Conservation (phyloP, 148 eudicot genomes). For the Rhododendron kiyosumense region DNA sequence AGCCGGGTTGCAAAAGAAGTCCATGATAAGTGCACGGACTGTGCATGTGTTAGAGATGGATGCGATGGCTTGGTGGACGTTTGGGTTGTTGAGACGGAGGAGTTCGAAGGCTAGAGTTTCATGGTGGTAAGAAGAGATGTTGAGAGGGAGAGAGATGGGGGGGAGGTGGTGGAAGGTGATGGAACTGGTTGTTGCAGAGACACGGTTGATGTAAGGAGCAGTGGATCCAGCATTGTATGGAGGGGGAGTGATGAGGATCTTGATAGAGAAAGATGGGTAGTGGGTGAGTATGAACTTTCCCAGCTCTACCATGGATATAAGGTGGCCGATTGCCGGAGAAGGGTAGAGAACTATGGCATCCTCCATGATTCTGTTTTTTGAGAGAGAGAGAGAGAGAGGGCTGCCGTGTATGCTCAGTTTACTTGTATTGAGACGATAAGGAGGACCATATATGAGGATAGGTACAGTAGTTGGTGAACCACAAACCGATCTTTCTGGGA, state of each 20-base stretch:
- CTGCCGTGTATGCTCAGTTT: background rate
- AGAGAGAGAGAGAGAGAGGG: background rate
- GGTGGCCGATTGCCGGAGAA: slow-evolving; percentile 53
- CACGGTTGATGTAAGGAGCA: slow-evolving; percentile 27
- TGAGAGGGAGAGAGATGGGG: slow-evolving; percentile 18
- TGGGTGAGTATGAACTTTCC: slow-evolving; percentile 33
- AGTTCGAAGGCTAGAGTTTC: slow-evolving; percentile 22
- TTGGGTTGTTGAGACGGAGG: slow-evolving; percentile 22
- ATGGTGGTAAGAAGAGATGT: slow-evolving; percentile 1
- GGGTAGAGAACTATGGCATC: slow-evolving; percentile 43
- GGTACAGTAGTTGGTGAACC: background rate
- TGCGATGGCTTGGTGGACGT: slow-evolving; percentile 26
- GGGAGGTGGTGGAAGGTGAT: slow-evolving; percentile 51
- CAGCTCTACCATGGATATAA: slow-evolving; percentile 61
- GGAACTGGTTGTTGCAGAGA: slow-evolving; percentile 34
- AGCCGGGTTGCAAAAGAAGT: slow-evolving; percentile 38
- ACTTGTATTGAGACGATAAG: background rate
- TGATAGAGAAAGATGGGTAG: slow-evolving; percentile 30
- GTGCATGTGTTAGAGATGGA: slow-evolving; percentile 3
- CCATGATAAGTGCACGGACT: slow-evolving; percentile 38
- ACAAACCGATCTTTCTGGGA: background rate
- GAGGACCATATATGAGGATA: background rate
- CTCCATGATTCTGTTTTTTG: background rate
- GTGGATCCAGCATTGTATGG: slow-evolving; percentile 26
- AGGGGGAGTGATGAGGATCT: slow-evolving; percentile 30